Percentiles rank a stretch among this genome's conserved stretches.
These are phyloP conservation scores for Ricinus communis DNA, from an alignment of 345 rosid genomes.

Conservation along the genomic window DNA sequence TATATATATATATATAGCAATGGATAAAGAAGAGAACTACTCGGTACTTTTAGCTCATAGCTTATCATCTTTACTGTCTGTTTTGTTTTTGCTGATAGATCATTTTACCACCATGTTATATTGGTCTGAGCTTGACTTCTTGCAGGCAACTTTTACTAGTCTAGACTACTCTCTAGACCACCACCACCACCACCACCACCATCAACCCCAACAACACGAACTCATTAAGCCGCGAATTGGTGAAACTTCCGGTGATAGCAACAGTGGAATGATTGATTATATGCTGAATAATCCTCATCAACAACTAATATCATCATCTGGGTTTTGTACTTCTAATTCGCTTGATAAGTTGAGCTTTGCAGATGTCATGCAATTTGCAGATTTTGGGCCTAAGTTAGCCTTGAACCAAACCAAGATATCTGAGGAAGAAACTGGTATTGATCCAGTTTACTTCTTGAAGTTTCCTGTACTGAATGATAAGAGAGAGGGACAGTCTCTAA, in stretches of 20 bases:
- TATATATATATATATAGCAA: slow-evolving; percentile 35
- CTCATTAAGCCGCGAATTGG: slow-evolving; percentile 31
- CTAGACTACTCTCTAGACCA: slow-evolving; percentile 48
- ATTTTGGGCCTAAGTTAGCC: slow-evolving; percentile 73
- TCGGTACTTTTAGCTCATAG: slow-evolving; percentile 41
- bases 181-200: slow-evolving; percentile 24
- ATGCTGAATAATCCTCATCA: slow-evolving; percentile 51
- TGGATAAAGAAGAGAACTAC: slow-evolving; percentile 75
- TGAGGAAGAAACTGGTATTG: slow-evolving; percentile 61
- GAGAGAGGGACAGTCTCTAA: slow-evolving; percentile 31
- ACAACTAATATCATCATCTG: slow-evolving; percentile 36
- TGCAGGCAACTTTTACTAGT: slow-evolving; percentile 48
- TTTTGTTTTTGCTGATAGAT: slow-evolving; percentile 27
- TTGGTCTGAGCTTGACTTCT: slow-evolving; percentile 29
- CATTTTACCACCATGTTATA: slow-evolving; percentile 28
- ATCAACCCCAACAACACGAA: neutral
- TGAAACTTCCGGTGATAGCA: slow-evolving; percentile 32
- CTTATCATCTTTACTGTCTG: slow-evolving; percentile 16
- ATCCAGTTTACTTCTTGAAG: slow-evolving; percentile 83
- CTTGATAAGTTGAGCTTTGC: slow-evolving; percentile 74
- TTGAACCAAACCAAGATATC: slow-evolving; percentile 58
- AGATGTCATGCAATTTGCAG: slow-evolving; percentile 89
- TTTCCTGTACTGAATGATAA: slow-evolving; percentile 76
- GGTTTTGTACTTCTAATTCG: slow-evolving; percentile 47
- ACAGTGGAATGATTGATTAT: slow-evolving; percentile 53